These are phyloP conservation scores for Pleodorina starrii DNA, from an alignment of 139 green algal species.

Conservation along the genomic window DNA sequence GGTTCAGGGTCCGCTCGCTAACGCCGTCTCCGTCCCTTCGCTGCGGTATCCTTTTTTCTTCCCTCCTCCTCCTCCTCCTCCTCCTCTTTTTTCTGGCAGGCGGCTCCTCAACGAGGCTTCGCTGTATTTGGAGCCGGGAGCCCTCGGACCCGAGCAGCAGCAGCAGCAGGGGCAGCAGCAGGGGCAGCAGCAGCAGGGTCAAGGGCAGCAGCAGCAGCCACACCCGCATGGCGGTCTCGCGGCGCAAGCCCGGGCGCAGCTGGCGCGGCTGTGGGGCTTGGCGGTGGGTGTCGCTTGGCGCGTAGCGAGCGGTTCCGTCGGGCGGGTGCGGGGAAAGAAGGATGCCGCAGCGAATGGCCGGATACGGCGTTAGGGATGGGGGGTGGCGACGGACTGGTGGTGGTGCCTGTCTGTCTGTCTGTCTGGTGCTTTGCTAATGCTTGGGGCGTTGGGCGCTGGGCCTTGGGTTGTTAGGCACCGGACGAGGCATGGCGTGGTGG, in stretches of 20 bases:
- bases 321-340: not conserved
- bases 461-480: no score
- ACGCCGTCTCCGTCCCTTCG: no score
- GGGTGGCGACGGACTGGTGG: not conserved
- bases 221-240: not conserved
- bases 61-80: no score
- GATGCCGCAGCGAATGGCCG: no score
- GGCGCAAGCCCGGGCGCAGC: not conserved
- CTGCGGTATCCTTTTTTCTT: no score
- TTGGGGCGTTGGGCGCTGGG: no score
- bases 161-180: not conserved
- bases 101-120: not conserved
- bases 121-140: not conserved
- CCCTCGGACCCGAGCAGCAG: not conserved
- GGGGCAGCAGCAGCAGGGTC: not conserved
- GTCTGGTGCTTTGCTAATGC: not conserved
- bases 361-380: not conserved
- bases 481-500: no score
- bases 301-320: not conserved
- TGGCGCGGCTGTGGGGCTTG: not conserved
- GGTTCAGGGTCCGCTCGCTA: no score
- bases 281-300: slow-evolving; percentile 17
- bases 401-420: not conserved
- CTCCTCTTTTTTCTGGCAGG: no score
- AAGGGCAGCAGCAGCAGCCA: not conserved